These are phyloP conservation scores for Tulasnella sp. DNA, from an alignment of 768 basidiomycete species.

Conservation along the genomic window DNA sequence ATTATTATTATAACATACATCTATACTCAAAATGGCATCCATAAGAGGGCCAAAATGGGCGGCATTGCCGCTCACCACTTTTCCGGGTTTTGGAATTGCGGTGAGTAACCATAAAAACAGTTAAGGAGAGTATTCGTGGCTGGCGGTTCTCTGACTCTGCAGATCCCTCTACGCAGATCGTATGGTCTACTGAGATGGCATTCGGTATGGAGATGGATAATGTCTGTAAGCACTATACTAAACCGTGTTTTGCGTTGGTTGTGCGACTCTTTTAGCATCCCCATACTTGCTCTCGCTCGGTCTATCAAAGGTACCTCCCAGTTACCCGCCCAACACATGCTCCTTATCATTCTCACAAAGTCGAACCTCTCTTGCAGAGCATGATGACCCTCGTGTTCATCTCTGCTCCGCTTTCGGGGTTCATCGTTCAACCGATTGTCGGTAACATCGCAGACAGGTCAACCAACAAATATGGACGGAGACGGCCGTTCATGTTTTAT, in stretches of 20 bases:
- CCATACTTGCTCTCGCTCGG: conserved; percentile 15
- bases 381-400: conserved; percentile 1
- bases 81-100: neutral
- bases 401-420: conserved; percentile 9
- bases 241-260: neutral
- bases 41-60: neutral
- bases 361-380: neutral
- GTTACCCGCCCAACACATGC: neutral
- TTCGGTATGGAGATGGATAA: neutral
- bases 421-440: conserved; percentile 12
- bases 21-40: no score
- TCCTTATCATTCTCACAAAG: neutral
- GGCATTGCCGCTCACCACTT: neutral
- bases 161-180: neutral
- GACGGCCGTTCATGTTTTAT: conserved; percentile 12
- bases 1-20: no score
- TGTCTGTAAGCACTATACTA: no score
- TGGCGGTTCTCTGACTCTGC: neutral
- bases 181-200: conserved; percentile 11
- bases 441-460: conserved; percentile 5
- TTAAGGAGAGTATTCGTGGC: neutral
- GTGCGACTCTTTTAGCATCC: conserved; percentile 3
- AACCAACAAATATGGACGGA: conserved; percentile 4
- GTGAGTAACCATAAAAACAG: neutral
- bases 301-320: neutral